phyloP scores from a whole-genome alignment of 1,284 basidiomycete genomes.

The Rhizopogon hawkerae region DNA sequence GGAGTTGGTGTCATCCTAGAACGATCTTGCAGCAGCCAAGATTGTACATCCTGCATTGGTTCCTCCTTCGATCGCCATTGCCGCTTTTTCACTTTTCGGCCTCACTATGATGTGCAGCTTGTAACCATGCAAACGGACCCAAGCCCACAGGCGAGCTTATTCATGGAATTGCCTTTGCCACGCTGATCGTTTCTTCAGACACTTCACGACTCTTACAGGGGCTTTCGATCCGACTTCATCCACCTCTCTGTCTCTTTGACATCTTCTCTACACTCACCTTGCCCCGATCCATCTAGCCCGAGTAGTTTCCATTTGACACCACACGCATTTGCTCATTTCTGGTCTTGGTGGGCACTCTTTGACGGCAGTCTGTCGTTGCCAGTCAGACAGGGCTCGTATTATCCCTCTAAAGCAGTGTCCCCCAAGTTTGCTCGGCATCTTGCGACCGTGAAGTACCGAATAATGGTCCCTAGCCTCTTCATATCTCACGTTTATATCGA shows the following conservation, averaged over 20 bases:
- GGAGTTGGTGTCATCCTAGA: conserved; percentile 84
- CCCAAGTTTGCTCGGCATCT: conserved; percentile 88
- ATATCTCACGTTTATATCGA: conserved; percentile 87
- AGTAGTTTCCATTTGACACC: conserved; percentile 88
- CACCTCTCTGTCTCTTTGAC: conserved; percentile 87
- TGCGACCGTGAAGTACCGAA: conserved; percentile 89
- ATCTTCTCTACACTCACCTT: conserved; percentile 38
- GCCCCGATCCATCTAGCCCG: conserved; percentile 18
- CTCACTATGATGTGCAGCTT: conserved; percentile 76
- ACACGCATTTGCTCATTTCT: conserved; percentile 84
- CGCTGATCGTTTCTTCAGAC: conserved; percentile 28
- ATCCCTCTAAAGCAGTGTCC: conserved; percentile 66
- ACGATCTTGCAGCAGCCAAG: conserved; percentile 66
- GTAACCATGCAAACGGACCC: conserved; percentile 42
- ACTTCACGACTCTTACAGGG: conserved; percentile 72
- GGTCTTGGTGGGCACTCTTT: conserved; percentile 87
- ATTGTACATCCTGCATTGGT: conserved; percentile 59
- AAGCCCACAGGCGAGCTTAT: conserved; percentile 37
- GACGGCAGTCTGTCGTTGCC: conserved; percentile 75
- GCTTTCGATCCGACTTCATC: conserved; percentile 90
- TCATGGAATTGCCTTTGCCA: background rate
- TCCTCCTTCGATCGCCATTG: conserved; percentile 71
- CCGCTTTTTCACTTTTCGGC: conserved; percentile 74
- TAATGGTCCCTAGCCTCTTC: conserved; percentile 72
- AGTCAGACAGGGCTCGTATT: conserved; percentile 79